Percentiles rank a stretch among this genome's conserved stretches.
Conservation (phyloP, 202 grass and related monocot genomes). For the Zoysia matrella region DNA sequence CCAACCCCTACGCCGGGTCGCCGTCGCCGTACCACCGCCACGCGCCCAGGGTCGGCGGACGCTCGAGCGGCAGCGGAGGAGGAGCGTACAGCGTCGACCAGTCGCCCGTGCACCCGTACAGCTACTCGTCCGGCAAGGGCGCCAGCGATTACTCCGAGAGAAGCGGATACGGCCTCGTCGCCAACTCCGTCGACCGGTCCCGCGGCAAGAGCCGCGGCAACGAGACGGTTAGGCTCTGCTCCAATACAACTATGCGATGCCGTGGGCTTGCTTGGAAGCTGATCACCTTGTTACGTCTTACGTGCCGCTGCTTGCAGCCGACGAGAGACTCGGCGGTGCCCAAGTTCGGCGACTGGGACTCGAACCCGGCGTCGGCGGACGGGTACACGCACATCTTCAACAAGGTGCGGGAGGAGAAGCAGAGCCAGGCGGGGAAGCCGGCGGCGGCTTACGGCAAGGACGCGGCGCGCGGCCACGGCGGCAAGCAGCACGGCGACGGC, state of each 20-base stretch:
- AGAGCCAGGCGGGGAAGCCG: slow-evolving; percentile 50
- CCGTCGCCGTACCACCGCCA: slow-evolving; percentile 48
- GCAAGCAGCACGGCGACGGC: slow-evolving; percentile 49
- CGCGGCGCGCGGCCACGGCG: slow-evolving; percentile 17
- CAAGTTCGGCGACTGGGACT: slow-evolving; percentile 95
- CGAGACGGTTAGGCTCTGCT: slow-evolving; percentile 36
- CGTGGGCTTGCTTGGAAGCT: neutral
- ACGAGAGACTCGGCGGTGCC: slow-evolving; percentile 72
- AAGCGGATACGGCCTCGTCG: slow-evolving; percentile 38
- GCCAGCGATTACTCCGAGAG: neutral
- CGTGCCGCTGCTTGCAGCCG: slow-evolving; percentile 45
- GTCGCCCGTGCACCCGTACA: slow-evolving; percentile 56
- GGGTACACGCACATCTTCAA: slow-evolving; percentile 88
- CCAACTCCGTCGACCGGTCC: slow-evolving; percentile 49
- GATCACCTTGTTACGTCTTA: no score
- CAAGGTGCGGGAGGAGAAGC: slow-evolving; percentile 86
- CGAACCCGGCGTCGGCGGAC: slow-evolving; percentile 83
- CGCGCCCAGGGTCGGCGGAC: neutral
- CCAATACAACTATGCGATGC: no score
- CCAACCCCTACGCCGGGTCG: slow-evolving; percentile 47
- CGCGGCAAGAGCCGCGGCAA: slow-evolving; percentile 46
- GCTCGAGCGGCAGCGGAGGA: neutral
- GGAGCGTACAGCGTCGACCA: slow-evolving; percentile 51
- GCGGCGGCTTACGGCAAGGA: slow-evolving; percentile 35
- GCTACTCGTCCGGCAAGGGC: slow-evolving; percentile 33